Evolutionary conservation across 2,329 filamentous ascomycete species (phyloP).

Genomic region (Claviceps digitariae): DNA sequence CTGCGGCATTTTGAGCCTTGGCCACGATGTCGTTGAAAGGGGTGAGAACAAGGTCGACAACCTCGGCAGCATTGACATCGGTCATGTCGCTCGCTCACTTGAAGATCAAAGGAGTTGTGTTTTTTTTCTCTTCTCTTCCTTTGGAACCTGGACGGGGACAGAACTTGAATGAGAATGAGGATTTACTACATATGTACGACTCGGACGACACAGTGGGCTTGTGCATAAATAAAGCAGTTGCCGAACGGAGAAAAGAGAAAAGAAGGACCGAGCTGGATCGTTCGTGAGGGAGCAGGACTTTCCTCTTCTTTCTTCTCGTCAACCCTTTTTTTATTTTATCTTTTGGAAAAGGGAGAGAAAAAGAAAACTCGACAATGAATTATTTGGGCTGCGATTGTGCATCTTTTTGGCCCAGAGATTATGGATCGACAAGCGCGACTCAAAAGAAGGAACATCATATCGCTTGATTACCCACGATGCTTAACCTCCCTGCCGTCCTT

Average conservation of each 20-base stretch:
- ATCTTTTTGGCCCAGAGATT: neutral
- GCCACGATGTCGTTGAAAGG: conserved; percentile 40
- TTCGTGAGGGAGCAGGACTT: too few relatives aligned
- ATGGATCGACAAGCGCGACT: neutral
- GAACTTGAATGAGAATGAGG: too few relatives aligned
- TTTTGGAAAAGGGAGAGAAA: neutral
- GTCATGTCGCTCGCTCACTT: neutral
- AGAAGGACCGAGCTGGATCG: neutral
- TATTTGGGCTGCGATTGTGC: neutral
- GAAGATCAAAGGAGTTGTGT: neutral
- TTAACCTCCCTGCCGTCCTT: neutral
- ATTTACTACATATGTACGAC: too few relatives aligned
- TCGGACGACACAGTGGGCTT: neutral
- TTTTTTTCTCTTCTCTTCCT: neutral
- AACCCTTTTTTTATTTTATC: too few relatives aligned
- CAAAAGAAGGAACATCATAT: neutral
- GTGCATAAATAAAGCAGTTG: neutral
- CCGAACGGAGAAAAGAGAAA: neutral
- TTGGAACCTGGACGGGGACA: too few relatives aligned
- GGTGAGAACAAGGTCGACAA: conserved; percentile 30
- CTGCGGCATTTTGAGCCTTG: conserved; percentile 32
- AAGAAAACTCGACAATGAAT: neutral
- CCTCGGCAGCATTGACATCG: conserved; percentile 22
- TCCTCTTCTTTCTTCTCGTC: too few relatives aligned
- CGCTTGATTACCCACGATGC: neutral